phyloP scores from a whole-genome alignment of 2,329 filamentous ascomycete species.

The Scytalidium lignicola region DNA sequence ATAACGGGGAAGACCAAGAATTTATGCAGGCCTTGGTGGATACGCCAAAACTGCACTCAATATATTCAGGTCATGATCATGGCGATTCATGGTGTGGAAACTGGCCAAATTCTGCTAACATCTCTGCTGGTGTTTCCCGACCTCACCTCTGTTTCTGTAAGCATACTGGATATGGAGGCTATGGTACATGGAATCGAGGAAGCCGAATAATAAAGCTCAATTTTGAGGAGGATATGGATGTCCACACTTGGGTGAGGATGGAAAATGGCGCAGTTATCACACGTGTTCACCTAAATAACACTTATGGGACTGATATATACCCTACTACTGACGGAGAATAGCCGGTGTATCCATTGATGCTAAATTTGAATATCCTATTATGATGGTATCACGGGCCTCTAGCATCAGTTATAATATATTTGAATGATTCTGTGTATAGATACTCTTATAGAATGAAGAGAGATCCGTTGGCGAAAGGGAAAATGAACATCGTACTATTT shows the following conservation, averaged over 20 bases:
- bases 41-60: constrained; percentile 48
- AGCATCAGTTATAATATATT: no score
- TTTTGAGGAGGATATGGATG: constrained; percentile 31
- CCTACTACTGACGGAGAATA: constrained; percentile 22
- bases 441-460: no score
- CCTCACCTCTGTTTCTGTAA: constrained; percentile 56
- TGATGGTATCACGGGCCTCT: no score
- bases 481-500: no score
- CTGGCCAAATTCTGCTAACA: constrained; percentile 35
- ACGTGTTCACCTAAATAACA: constrained; percentile 50
- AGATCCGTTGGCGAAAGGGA: no score
- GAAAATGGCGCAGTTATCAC: constrained; percentile 50
- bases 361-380: no score
- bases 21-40: constrained; percentile 59
- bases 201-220: constrained; percentile 49
- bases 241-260: constrained; percentile 57
- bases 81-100: constrained; percentile 53
- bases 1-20: constrained; percentile 43
- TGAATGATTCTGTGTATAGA: no score
- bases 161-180: constrained; percentile 66
- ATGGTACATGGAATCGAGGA: constrained; percentile 59
- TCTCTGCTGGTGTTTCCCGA: constrained; percentile 41
- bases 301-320: constrained; percentile 53
- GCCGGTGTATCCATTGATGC: no score
- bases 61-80: constrained; percentile 66